Percentiles rank a stretch among this genome's conserved stretches.
Evolutionary conservation across 306 rosid genomes (phyloP).

Genomic region (Pyrus betulifolia): DNA sequence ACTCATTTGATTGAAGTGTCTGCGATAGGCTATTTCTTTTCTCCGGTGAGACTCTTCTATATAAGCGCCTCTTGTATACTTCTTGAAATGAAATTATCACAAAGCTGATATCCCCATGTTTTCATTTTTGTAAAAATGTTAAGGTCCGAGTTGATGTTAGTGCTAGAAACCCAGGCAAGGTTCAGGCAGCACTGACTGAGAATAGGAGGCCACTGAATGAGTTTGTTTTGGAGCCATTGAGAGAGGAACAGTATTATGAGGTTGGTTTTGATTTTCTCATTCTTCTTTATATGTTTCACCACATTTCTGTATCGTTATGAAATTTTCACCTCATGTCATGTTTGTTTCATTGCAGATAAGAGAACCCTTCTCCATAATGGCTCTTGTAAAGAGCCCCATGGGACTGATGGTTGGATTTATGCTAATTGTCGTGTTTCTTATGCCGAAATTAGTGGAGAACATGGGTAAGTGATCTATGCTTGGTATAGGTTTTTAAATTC

Average conservation of each 20-base stretch:
- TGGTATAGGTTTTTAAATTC: constrained; percentile 3
- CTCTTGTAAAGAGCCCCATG: constrained; percentile 95
- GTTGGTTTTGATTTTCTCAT: constrained; percentile 28
- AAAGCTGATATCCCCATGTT: neutral
- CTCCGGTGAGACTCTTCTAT: constrained; percentile 55
- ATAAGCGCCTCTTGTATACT: constrained; percentile 1
- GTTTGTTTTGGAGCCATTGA: constrained; percentile 85
- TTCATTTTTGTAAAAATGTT: constrained; percentile 1
- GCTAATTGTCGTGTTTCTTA: constrained; percentile 82
- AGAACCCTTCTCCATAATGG: constrained; percentile 83
- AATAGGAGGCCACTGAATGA: constrained; percentile 70
- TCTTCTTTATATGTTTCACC: neutral
- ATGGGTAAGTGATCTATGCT: constrained; percentile 57
- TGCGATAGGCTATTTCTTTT: constrained; percentile 79
- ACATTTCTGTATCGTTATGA: constrained; percentile 7
- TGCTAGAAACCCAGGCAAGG: constrained; percentile 91
- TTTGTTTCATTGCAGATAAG: constrained; percentile 51
- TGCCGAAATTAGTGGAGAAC: constrained; percentile 96
- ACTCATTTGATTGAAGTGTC: constrained; percentile 95
- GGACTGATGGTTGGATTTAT: constrained; percentile 98
- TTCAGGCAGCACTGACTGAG: constrained; percentile 95
- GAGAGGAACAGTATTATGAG: constrained; percentile 80
- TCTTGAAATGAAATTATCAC: neutral
- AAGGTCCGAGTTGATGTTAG: constrained; percentile 99
- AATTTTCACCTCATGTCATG: constrained; percentile 18